These are phyloP conservation scores for Phytophthora pluvialis DNA, from an alignment of 352 stramenopile genomes.

Conservation along the genomic window DNA sequence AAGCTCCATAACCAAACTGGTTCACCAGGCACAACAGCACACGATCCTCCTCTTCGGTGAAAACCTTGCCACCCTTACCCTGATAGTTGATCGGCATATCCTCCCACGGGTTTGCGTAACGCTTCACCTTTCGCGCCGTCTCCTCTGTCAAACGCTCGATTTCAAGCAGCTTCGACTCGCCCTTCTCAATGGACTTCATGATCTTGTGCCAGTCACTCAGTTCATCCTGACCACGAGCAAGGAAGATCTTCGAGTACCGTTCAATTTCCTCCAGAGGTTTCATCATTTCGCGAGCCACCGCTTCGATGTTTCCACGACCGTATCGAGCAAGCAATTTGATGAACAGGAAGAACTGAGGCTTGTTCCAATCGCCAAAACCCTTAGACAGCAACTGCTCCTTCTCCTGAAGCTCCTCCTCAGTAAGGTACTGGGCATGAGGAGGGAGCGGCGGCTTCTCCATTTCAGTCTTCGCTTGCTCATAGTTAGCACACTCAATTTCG, in stretches of 20 bases:
- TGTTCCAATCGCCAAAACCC: conserved; percentile 88
- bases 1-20: conserved; percentile 96
- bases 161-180: conserved; percentile 86
- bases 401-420: conserved; percentile 88
- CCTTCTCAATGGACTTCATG: conserved; percentile 89
- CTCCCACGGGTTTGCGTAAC: conserved; percentile 86
- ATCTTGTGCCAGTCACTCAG: conserved; percentile 86
- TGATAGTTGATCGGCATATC: conserved; percentile 91
- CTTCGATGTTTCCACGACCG: conserved; percentile 74
- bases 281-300: conserved; percentile 83
- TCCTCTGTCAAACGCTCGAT: conserved; percentile 85
- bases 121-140: conserved; percentile 74
- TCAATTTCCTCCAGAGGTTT: conserved; percentile 82
- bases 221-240: conserved; percentile 72
- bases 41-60: conserved; percentile 98
- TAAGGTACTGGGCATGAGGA: conserved; percentile 80
- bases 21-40: conserved; percentile 98
- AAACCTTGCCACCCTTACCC: conserved; percentile 92
- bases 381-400: conserved; percentile 92
- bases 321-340: conserved; percentile 86
- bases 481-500: conserved; percentile 84
- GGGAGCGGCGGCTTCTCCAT: conserved; percentile 80
- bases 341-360: conserved; percentile 88
- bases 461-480: conserved; percentile 77
- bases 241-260: conserved; percentile 72